Evolutionary conservation across 768 basidiomycete genomes (phyloP), one percentile per base, ranked within the genome.

Genomic region (Lyophyllum semitale): DNA sequence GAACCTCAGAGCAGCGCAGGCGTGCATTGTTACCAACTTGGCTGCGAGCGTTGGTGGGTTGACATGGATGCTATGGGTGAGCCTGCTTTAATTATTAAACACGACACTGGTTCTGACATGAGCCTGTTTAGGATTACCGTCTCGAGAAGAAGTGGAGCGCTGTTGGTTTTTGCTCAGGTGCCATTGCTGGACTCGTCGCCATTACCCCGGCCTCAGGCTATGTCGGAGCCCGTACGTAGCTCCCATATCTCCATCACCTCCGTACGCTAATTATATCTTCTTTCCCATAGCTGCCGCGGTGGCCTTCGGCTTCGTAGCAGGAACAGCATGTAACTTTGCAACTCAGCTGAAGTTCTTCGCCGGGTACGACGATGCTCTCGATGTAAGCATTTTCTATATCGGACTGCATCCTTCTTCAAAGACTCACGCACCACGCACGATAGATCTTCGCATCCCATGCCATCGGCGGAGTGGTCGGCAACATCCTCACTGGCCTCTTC

Each of bases 91-190:
- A 18, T 37, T 44, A 1, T 25, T 23, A 18, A 29, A 15, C 1
- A 18, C 49, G 33, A 15, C 1, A 18, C 51, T 22, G 50, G 15
- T 30, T n/a, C 8, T n/a, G 23, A 49, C 6, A 32, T 37, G 17
- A 23, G 25, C 26, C 12, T 38, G 29, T n/a, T 0, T 44, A 87
- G 81, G 95, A 98, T 77, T 98, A 85, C 72, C 87, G 95, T 54
- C 81, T 97, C 44, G 95, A 97, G 72, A 82, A 82, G 69, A 96
- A 97, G 68, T 97, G 94, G 95, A 87, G 84, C 48, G 89, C 84
- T 1, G 93, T 98, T 57, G 94, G 95, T 7, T 96, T 96, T 75
- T 98, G 96, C 73, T 94, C 95, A 2, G 96, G 96, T 18, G 93
- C 93, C 30, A 92, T 98, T 55, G 78, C 87, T 8, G 96, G 94